Conservation (phyloP, 192 early-diverging fungal genomes). For the Backusella westeae region DNA sequence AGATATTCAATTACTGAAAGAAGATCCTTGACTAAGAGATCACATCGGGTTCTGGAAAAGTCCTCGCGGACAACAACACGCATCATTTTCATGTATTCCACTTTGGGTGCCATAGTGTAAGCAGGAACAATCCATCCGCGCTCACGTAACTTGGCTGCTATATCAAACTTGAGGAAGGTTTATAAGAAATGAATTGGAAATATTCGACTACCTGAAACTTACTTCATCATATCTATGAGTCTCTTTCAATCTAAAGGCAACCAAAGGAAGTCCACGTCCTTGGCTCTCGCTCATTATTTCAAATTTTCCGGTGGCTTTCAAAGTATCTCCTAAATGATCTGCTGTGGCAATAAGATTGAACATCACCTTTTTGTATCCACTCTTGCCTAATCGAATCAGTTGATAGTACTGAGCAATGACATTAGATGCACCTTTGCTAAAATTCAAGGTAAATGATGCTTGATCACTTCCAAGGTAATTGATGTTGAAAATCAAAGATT, state of each 20-base stretch:
- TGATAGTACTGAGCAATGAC: slow-evolving; percentile 86
- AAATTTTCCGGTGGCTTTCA: slow-evolving; percentile 62
- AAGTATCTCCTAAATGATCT: slow-evolving; percentile 47
- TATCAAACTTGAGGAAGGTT: slow-evolving; percentile 46
- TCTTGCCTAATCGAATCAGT: slow-evolving; percentile 66
- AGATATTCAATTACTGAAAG: background rate
- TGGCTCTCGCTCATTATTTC: slow-evolving; percentile 48
- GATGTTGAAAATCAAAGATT: slow-evolving; percentile 72
- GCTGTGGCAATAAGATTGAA: slow-evolving; percentile 54
- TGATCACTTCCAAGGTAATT: slow-evolving; percentile 61
- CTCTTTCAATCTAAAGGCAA: slow-evolving; percentile 58
- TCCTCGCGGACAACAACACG: slow-evolving; percentile 68
- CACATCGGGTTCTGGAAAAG: slow-evolving; percentile 32
- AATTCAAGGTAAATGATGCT: slow-evolving; percentile 74
- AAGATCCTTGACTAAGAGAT: slow-evolving; percentile 28
- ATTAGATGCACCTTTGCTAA: slow-evolving; percentile 64
- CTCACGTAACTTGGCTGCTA: slow-evolving; percentile 58
- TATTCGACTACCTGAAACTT: background rate
- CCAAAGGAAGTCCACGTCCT: slow-evolving; percentile 57
- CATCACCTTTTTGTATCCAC: slow-evolving; percentile 72
- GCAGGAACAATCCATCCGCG: slow-evolving; percentile 79
- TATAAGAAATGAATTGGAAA: slow-evolving; percentile 15
- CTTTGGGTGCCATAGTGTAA: slow-evolving; percentile 63
- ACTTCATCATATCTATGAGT: slow-evolving; percentile 37
- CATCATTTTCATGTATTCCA: slow-evolving; percentile 48